These are phyloP conservation scores for Phytophthora aleatoria DNA, from an alignment of 352 stramenopile genomes.

Conservation along the genomic window DNA sequence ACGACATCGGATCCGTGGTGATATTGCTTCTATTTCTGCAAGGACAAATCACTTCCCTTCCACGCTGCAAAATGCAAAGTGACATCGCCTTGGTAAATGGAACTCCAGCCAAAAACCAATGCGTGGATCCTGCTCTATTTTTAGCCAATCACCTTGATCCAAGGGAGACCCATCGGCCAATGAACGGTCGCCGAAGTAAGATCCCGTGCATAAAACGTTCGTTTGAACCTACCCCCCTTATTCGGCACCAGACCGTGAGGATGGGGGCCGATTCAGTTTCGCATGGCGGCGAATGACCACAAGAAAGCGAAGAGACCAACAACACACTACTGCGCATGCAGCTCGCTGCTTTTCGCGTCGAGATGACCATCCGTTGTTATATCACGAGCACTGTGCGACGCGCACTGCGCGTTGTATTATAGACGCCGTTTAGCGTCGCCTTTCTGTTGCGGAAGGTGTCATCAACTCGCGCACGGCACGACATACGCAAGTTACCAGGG, in stretches of 20 bases:
- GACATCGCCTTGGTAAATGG: constrained; percentile 15
- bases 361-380: not conserved
- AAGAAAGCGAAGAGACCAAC: constrained; percentile 2
- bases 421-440: no score
- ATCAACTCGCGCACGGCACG: constrained; percentile 1
- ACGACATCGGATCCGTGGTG: constrained; percentile 12
- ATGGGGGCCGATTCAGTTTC: constrained; percentile 5
- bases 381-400: not conserved
- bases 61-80: constrained; percentile 33
- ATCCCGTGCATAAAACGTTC: constrained; percentile 17
- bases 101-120: constrained; percentile 13
- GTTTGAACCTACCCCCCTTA: constrained; percentile 16
- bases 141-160: constrained; percentile 30
- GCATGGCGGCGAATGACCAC: constrained; percentile 4
- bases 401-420: not conserved
- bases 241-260: constrained; percentile 16
- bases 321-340: not conserved
- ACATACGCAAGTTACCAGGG: constrained; percentile 4
- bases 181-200: not conserved
- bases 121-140: constrained; percentile 23
- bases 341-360: not conserved
- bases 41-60: constrained; percentile 1
- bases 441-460: constrained; percentile 1
- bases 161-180: not conserved
- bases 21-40: not conserved